A percentile compares a stretch with the other conserved stretches of the same genome.
phyloP scores from a whole-genome alignment of 2,329 filamentous ascomycete species.

The Capronia epimyces region DNA sequence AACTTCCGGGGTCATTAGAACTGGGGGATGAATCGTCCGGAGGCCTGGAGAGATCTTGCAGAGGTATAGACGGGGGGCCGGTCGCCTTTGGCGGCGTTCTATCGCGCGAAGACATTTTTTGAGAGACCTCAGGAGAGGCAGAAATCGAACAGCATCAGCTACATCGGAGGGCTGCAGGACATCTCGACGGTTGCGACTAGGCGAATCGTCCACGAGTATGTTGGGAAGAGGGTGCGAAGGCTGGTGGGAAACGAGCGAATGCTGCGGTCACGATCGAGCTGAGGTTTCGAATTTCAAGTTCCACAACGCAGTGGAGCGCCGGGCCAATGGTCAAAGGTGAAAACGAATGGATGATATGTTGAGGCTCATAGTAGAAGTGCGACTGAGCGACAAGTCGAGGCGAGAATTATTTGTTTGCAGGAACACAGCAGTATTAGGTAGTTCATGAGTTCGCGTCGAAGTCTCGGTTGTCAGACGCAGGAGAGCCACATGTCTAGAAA shows the following conservation, averaged over 20 bases:
- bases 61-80: conserved; percentile 58
- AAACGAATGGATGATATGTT: too few relatives aligned
- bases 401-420: too few relatives aligned
- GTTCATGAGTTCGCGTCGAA: background rate
- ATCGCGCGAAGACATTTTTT: conserved; percentile 25
- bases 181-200: conserved; percentile 1
- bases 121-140: background rate
- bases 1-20: conserved; percentile 30
- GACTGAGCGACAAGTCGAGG: too few relatives aligned
- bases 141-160: background rate
- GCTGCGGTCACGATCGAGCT: background rate
- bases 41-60: conserved; percentile 56
- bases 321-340: too few relatives aligned
- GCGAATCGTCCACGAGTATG: background rate
- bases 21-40: conserved; percentile 32
- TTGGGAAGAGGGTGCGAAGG: background rate
- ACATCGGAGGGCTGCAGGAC: background rate
- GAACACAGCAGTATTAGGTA: too few relatives aligned
- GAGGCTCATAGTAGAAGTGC: too few relatives aligned
- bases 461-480: background rate
- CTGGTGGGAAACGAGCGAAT: background rate
- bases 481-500: background rate
- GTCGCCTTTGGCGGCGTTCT: conserved; percentile 26
- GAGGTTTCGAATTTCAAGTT: too few relatives aligned
- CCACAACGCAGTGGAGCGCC: too few relatives aligned